Conservation (phyloP, 106 monocot genomes). For the Platanthera zijinensis region DNA sequence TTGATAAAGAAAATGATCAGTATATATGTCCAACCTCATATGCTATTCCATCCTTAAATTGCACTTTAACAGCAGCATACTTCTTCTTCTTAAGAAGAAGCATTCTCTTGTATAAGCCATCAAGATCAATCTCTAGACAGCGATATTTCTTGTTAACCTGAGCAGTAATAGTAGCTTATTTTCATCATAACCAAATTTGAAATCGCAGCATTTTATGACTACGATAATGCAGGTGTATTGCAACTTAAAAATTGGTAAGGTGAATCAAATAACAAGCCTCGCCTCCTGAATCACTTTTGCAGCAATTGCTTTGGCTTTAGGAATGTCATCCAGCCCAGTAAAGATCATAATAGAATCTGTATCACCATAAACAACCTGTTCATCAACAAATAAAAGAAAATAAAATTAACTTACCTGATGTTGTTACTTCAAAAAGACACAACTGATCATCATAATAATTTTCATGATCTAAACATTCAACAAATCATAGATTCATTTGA, state of each 20-base stretch:
- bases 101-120: conserved; percentile 97
- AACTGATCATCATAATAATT: not conserved
- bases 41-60: conserved; percentile 57
- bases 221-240: not conserved
- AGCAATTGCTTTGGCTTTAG: conserved; percentile 76
- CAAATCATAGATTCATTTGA: too few species aligned
- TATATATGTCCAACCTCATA: conserved; percentile 46
- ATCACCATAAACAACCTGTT: conserved; percentile 93
- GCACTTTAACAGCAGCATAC: conserved; percentile 93
- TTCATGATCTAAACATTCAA: too few species aligned
- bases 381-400: not conserved
- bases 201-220: not conserved
- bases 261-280: conserved; percentile 5
- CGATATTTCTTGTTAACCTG: conserved; percentile 97
- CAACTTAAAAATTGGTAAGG: not conserved
- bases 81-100: conserved; percentile 99
- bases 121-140: conserved; percentile 95
- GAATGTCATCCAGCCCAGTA: conserved; percentile 84
- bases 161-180: not conserved
- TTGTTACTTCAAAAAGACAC: not conserved
- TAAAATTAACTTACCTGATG: not conserved
- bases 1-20: not conserved
- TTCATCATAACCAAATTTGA: not conserved
- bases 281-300: conserved; percentile 95
- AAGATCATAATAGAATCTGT: conserved; percentile 99